Evolutionary conservation across 2,329 filamentous ascomycete species (phyloP), one percentile per base, ranked within the genome.

Genomic region (Intubia oerlemansii): DNA sequence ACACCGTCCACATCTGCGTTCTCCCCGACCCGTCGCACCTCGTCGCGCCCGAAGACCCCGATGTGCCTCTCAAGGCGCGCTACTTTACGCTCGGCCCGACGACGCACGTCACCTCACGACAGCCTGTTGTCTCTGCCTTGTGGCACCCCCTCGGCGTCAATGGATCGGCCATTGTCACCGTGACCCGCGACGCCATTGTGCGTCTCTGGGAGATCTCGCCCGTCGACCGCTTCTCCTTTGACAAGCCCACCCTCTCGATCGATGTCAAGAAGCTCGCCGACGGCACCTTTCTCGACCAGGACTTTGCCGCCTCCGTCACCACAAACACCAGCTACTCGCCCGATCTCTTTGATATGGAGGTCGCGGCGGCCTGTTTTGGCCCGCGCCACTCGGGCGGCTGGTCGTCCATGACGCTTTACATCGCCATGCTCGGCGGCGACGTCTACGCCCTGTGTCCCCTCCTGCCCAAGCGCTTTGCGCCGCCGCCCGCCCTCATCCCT

Each of bases 401-500:
- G 88, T 78, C 82, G 7, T 70, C 84, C 8, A 93, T 93, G 78
- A 95, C 88, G 1, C 59, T 98, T 9, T 98, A 85, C 80, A 57
- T 95, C 29, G 82, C 84, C n/a, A 98, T 93, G 77, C 69, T 70
- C 21, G 77, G 81, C 34, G 88, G 88, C 4, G 84, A 93, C 44
- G 65, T 95, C 5, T 98, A 98, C 44, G 84, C 85, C 2, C 56
- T 98, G 7, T 93, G 84, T 44, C 88, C 88, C 2, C 59, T 98
- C 23, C 57, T 98, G 18, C 88, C 88, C 1, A 70, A 71, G 29
- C 80, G 75, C 41, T 95, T 85, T 82, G 69, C 78, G 15, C 71
- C 76, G 15, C 71, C 75, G 10, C 62, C 72, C 2, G 75, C 76
- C 0, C 57, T 88, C 18, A 68, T 92, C 10, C 77, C 82, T 3